A percentile compares a stretch with the other conserved stretches of the same genome.
Conservation (phyloP, 805 yeast species). For the Saccharomycopsis schoenii region DNA sequence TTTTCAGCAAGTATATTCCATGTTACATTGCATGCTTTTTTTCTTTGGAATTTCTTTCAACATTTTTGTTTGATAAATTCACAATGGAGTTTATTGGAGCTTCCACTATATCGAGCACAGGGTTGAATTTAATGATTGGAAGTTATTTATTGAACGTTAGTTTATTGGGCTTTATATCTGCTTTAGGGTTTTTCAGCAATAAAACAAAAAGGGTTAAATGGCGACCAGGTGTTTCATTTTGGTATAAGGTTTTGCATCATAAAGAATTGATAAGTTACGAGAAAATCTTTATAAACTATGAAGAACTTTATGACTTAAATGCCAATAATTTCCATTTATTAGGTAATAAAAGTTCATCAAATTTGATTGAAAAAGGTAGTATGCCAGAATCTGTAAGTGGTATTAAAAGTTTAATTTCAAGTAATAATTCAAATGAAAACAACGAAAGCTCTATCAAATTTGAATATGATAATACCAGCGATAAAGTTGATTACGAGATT, state of each 20-base stretch:
- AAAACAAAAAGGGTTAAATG: slow-evolving; percentile 21
- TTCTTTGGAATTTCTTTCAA: slow-evolving; percentile 7
- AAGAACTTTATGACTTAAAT: slow-evolving; percentile 34
- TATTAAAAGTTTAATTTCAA: slow-evolving; percentile 5
- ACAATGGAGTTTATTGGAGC: slow-evolving; percentile 6
- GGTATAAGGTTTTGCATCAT: slow-evolving; percentile 25
- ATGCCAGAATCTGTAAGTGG: neutral
- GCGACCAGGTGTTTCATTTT: slow-evolving; percentile 27
- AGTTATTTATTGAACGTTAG: slow-evolving; percentile 17
- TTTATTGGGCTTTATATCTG: slow-evolving; percentile 12
- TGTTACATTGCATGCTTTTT: slow-evolving; percentile 9
- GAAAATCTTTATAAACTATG: slow-evolving; percentile 31
- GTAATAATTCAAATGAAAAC: neutral
- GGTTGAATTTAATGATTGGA: slow-evolving; percentile 17
- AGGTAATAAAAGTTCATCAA: slow-evolving; percentile 6
- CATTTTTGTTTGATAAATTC: slow-evolving; percentile 2
- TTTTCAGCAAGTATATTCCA: slow-evolving; percentile 11
- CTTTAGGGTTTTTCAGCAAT: slow-evolving; percentile 12
- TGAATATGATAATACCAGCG: neutral
- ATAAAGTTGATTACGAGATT: slow-evolving; percentile 2
- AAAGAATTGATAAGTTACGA: slow-evolving; percentile 28
- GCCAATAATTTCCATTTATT: slow-evolving; percentile 30
- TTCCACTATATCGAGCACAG: slow-evolving; percentile 8
- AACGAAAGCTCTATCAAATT: slow-evolving; percentile 3
- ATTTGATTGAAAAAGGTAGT: neutral